phyloP scores from a whole-genome alignment of 164 flowering plant species.

The Warburgia ugandensis region DNA sequence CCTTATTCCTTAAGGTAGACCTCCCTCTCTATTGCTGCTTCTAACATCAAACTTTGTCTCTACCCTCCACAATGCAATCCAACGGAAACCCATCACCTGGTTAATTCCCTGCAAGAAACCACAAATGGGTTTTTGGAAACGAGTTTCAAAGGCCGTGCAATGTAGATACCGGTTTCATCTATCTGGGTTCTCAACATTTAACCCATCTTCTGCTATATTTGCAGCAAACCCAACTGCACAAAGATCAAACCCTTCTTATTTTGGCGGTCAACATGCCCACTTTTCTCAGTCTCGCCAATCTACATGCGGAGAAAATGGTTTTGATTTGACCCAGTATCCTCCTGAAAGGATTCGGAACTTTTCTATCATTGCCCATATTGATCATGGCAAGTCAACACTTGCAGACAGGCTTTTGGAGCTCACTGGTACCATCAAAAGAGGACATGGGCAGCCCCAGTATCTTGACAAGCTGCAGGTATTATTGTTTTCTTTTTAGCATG shows the following conservation, averaged over 20 bases:
- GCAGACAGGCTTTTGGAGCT: constrained; percentile 95
- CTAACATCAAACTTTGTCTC: no score
- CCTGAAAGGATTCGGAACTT: constrained; percentile 80
- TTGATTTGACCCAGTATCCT: constrained; percentile 69
- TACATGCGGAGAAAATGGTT: constrained; percentile 18
- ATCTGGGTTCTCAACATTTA: no score
- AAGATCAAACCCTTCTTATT: constrained; percentile 4
- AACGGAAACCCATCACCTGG: background rate
- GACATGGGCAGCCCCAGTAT: constrained; percentile 96
- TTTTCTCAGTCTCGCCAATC: constrained; percentile 51
- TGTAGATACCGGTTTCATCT: constrained; percentile 8
- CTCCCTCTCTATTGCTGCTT: no score
- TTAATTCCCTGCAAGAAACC: constrained; percentile 7
- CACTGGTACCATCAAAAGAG: constrained; percentile 84
- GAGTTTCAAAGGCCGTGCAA: constrained; percentile 29
- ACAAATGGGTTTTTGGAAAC: constrained; percentile 30
- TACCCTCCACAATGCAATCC: background rate
- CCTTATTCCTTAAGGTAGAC: no score
- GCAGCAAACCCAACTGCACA: background rate
- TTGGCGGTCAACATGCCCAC: constrained; percentile 10
- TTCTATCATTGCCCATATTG: constrained; percentile 94
- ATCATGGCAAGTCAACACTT: constrained; percentile 93
- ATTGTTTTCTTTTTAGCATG: background rate
- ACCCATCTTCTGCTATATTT: constrained; percentile 9
- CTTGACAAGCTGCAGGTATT: constrained; percentile 90